A percentile compares a stretch with the other conserved stretches of the same genome.
These are phyloP conservation scores for Aureobasidium sp. DNA, from an alignment of 2,329 filamentous ascomycete species.

Conservation along the genomic window DNA sequence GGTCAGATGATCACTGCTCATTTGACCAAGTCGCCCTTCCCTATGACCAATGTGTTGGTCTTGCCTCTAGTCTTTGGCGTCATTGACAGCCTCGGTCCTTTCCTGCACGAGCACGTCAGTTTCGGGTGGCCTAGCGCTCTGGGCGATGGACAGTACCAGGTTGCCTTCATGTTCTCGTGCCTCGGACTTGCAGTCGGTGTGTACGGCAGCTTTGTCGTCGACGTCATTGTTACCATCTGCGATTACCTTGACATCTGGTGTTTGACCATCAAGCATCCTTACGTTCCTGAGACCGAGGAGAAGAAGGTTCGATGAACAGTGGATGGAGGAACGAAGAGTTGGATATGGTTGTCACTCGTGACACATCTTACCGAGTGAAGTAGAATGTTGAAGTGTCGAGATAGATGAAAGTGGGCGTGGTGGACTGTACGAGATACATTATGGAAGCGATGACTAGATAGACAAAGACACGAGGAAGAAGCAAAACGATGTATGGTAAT, in stretches of 20 bases:
- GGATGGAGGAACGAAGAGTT: not conserved
- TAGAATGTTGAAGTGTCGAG: not conserved
- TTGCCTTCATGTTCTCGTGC: slow-evolving; percentile 84
- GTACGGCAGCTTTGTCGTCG: slow-evolving; percentile 96
- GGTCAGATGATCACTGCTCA: slow-evolving; percentile 95
- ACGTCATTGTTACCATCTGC: slow-evolving; percentile 95
- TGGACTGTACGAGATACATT: not conserved
- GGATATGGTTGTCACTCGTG: not conserved
- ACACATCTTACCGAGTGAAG: not conserved
- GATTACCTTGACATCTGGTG: slow-evolving; percentile 99
- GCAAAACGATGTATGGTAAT: slow-evolving; percentile 10
- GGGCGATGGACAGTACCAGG: slow-evolving; percentile 68
- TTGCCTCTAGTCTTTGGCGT: slow-evolving; percentile 73
- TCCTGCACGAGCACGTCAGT: slow-evolving; percentile 43
- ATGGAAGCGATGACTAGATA: not conserved
- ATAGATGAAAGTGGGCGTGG: not conserved
- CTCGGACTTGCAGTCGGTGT: slow-evolving; percentile 78
- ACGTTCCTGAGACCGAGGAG: slow-evolving; percentile 21
- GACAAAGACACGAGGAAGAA: not conserved
- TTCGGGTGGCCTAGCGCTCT: slow-evolving; percentile 69
- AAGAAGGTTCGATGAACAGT: not conserved
- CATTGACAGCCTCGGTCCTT: slow-evolving; percentile 71
- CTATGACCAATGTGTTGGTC: slow-evolving; percentile 80
- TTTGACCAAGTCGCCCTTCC: slow-evolving; percentile 79
- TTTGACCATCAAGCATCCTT: slow-evolving; percentile 86